Evolutionary conservation across 441 rosid genomes (phyloP), one percentile per base, ranked within the genome.

Genomic region (Melastoma candidum): DNA sequence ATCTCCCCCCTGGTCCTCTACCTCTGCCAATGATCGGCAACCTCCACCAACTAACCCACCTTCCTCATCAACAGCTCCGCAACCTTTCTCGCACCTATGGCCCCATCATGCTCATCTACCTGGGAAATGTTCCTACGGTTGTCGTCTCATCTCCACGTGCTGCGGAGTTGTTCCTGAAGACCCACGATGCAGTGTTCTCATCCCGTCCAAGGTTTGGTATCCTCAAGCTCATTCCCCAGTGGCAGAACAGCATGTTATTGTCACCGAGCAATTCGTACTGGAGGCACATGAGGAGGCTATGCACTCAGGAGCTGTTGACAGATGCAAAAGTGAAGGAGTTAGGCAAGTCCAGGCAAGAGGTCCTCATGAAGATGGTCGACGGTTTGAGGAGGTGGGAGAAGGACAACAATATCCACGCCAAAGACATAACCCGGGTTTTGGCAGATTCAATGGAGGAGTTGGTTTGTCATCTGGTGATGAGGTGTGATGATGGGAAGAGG

Each of bases 1-100:
- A 6, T 29, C 46, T 6, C 9, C 65, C 54, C 8, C 65, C 59
- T 1, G 65, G 59, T 13, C 65, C 65, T 1, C n/a, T 1, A 3
- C 59, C 65, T 5, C 13, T 61, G 6, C 54, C 65, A 4, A 3
- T 61, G 12, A 46, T 61, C 13, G 54, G 65, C n/a, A 61, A 61
- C 24, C 65, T 61, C 43, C 65, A 54, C 65, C 26, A 44, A 12
- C 54, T 53, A 12, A 53, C 53, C 24, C 41, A 3, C 10, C 53
- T 54, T n/a, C 59, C 65, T n/a, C 54, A 48, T 26, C 58, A 45
- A 4, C 2, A 13, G 36, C 65, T 61, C 36, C 59, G 26, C 5
- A 13, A n/a, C 11, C 54, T 61, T 4, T 46, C 65, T 58, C 36
- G 36, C 29, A 47, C 29, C 10, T 43, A 54, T 6, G 59, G 65